Base-by-base conservation (phyloP, 2,329 filamentous ascomycete genomes). In the Neopestalotiopsis rosae region DNA sequence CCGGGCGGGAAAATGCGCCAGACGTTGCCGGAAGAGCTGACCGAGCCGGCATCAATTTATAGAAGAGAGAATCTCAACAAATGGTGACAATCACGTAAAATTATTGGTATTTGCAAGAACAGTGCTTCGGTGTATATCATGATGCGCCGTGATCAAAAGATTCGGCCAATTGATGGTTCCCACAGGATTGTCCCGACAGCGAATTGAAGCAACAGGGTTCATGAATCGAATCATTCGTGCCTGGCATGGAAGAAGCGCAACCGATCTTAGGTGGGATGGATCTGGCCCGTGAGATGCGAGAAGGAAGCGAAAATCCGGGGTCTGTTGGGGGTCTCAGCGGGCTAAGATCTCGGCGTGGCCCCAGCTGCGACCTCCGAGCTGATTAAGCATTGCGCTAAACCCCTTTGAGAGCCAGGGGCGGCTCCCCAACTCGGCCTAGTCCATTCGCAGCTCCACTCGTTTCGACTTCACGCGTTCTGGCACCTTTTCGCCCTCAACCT, bases 401-500 rank as follows among this genome's bases (percentile, higher is more conserved):
- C 14, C 0, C 4, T 34, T 38, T 38, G 30, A 17, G 28, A 24
- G 17, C 17, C 59, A 40, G 32, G 59, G 59, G 59, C 28, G 65
- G 45, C 28, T 28, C 14, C 65, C 56, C 14, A 56, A 67, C 28
- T n/a, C 4, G 65, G 65, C 30, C 28, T 67, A 67, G 65, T 32
- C 13, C 38, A 30, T 14, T 24, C 24, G 28, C 40, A 59, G 65
- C 65, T 67, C 65, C 65, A 67, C 65, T 49, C 65, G 65, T 67
- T 38, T 38, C 65, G 58, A 67, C 65, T 67, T 67, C 65, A 67
- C 56, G 56, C 56, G 52, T 67, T 59, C 56, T 67, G 52, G 65
- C 65, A 61, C 52, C 59, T 67, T 67, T 67, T 67, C 52, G 52
- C 52, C 52, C 32, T 59, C 38, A 56, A 61, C 65, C 7, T 67